Conservation (phyloP, 768 basidiomycete genomes). For the Galerina sulciceps region DNA sequence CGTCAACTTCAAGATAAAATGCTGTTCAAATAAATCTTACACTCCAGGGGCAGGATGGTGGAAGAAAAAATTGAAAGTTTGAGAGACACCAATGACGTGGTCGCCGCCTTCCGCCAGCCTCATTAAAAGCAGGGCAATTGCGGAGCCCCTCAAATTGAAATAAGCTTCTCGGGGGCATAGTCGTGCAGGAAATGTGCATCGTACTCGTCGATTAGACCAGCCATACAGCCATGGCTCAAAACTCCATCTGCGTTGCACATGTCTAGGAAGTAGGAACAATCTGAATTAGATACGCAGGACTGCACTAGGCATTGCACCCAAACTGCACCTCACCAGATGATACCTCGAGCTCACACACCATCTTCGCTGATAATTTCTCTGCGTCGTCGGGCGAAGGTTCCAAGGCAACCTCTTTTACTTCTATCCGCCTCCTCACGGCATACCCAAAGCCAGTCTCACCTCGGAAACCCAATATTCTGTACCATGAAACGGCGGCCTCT, state of each 20-base stretch:
- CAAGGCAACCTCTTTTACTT: constrained; percentile 19
- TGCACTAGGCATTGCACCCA: neutral
- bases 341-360: constrained; percentile 23
- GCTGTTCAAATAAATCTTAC: constrained; percentile 1
- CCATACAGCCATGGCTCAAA: constrained; percentile 17
- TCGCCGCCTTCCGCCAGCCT: constrained; percentile 12
- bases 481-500: constrained; percentile 20
- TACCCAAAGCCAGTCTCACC: constrained; percentile 5
- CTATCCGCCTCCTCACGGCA: constrained; percentile 3
- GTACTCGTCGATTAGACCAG: constrained; percentile 24
- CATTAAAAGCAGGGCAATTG: constrained; percentile 20
- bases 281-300: no score
- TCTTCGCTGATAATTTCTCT: constrained; percentile 12
- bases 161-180: neutral
- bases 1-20: neutral
- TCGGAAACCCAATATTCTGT: constrained; percentile 7
- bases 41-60: constrained; percentile 16
- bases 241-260: constrained; percentile 24
- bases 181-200: neutral
- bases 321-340: constrained; percentile 14
- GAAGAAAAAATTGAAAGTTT: constrained; percentile 23
- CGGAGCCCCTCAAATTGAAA: constrained; percentile 19
- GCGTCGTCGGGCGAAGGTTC: constrained; percentile 17
- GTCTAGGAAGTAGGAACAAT: constrained; percentile 2
- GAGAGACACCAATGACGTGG: constrained; percentile 21